Evolutionary conservation across 352 stramenopile genomes (phyloP).

Genomic region (Phytophthora cryptogea): DNA sequence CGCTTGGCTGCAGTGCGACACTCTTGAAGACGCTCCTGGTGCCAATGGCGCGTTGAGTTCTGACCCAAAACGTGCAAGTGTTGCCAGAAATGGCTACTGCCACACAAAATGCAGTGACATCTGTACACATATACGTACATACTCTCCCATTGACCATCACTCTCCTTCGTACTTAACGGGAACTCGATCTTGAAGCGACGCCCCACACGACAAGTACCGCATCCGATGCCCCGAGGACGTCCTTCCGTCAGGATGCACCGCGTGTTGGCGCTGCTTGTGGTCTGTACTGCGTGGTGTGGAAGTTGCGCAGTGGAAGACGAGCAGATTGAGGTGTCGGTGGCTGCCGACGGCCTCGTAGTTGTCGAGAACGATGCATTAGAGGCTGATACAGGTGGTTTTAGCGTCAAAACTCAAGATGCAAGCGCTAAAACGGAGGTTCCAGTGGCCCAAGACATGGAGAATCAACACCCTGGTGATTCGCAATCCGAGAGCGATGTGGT

Average conservation of each 20-base stretch:
- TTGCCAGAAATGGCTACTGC: background rate
- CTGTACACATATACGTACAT: background rate
- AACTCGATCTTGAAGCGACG: constrained; percentile 24
- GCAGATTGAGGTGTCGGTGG: constrained; percentile 23
- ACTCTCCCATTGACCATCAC: constrained; percentile 27
- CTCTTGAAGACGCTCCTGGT: background rate
- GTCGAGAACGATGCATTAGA: constrained; percentile 3
- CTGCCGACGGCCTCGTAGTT: constrained; percentile 14
- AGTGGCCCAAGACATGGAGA: no score
- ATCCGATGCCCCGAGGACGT: no score
- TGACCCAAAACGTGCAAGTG: background rate
- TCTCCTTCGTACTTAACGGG: constrained; percentile 12
- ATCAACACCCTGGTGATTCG: background rate
- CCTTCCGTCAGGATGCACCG: background rate
- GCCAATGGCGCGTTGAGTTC: background rate
- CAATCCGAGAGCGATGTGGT: background rate
- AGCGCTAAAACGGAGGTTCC: no score
- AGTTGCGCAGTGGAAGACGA: background rate
- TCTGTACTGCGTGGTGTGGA: background rate
- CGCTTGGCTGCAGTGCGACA: background rate
- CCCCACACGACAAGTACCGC: background rate
- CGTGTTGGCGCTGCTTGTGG: background rate
- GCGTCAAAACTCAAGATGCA: background rate
- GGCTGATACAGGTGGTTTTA: background rate
- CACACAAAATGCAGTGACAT: constrained; percentile 1